Evolutionary conservation across 2,329 filamentous ascomycete species (phyloP), one percentile per base, ranked within the genome.

Genomic region (Sordariomycetes sp.): DNA sequence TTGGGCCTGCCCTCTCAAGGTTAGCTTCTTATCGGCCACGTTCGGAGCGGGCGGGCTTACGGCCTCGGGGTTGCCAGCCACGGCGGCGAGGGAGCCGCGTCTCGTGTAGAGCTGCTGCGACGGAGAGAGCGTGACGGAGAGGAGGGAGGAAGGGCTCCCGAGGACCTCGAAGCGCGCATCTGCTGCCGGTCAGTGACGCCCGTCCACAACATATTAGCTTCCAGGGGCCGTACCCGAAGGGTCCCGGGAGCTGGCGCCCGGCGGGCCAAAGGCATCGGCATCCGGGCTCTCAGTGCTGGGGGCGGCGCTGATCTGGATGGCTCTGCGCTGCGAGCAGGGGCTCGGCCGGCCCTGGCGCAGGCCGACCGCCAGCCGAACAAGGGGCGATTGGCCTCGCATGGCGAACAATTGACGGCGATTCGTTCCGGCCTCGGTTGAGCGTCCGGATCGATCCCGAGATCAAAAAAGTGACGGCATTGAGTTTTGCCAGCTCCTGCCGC

Each of bases 121-220:
- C 50, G 94, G 89, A 40, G 94, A 95, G 57, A 99, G 82, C 8
- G 88, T 90, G 63, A 96, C 92, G 24, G 93, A 97, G 65, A 99
- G 86, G 62, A 99, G 84, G 58, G 94, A 97, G 72, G 94, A 94
- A 1, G 93, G 91, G 25, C 89, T 83, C 61, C 94, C 94, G 63
- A 99, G 78, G 54, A 97, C 90, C 72, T 97, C 90, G 72, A 99
- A 99, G 59, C 86, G 86, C 58, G 94, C 94, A 81, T 97, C 94
- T 97, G 65, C 28, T 46, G 35, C 20, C 37, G 14, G 24, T 46
- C 5, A 25, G 57, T 46, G 54, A 35, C 40, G 18, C n/a, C 24
- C 40, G 20, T 5, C n/a, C 7, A 16, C 8, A 18, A n/a, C 20
- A 22, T 35, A 24, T 18, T 51, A n/a, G 37, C 43, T 59, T 56